Conservation (phyloP, 2,329 filamentous ascomycete species). For the Metarhizium guizhouense region DNA sequence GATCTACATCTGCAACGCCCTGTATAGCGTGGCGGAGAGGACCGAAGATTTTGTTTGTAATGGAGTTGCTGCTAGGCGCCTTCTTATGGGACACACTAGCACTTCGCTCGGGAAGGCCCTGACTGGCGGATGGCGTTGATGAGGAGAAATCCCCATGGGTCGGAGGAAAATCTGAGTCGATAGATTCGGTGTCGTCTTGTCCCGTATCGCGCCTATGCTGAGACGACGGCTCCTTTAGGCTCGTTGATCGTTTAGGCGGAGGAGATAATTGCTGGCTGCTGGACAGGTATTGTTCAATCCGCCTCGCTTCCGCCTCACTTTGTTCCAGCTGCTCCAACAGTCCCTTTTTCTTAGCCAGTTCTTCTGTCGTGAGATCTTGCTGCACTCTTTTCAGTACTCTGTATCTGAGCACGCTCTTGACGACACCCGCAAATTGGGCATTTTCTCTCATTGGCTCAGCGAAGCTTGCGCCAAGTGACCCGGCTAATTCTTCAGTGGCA, state of each 20-base stretch:
- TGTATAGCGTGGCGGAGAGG: slow-evolving; percentile 92
- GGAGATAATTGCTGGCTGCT: slow-evolving; percentile 56
- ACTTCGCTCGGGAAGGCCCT: slow-evolving; percentile 55
- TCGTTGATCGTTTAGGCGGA: slow-evolving; percentile 57
- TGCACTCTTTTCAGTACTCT: slow-evolving; percentile 89
- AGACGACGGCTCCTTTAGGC: slow-evolving; percentile 40
- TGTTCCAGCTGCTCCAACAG: slow-evolving; percentile 83
- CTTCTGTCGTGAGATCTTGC: slow-evolving; percentile 93
- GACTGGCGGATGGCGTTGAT: slow-evolving; percentile 61
- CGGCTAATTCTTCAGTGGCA: slow-evolving; percentile 83
- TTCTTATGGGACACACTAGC: slow-evolving; percentile 58
- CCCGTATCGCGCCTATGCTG: slow-evolving; percentile 46
- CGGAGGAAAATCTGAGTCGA: slow-evolving; percentile 93
- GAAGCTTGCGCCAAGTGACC: slow-evolving; percentile 82
- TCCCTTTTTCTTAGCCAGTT: slow-evolving; percentile 76
- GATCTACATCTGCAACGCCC: slow-evolving; percentile 92
- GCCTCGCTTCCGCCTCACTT: slow-evolving; percentile 84
- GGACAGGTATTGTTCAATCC: slow-evolving; percentile 87
- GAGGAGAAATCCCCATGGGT: slow-evolving; percentile 64
- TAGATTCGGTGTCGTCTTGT: slow-evolving; percentile 73
- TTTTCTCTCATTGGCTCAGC: slow-evolving; percentile 97
- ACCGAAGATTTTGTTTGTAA: slow-evolving; percentile 89
- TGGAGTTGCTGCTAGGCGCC: slow-evolving; percentile 76
- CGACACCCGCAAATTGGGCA: slow-evolving; percentile 92
- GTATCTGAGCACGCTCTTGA: slow-evolving; percentile 80